Percentiles rank a stretch among this genome's conserved stretches.
These are phyloP conservation scores for Paramecium pentaurelia DNA, from an alignment of 73 alveolate species.

Conservation along the genomic window DNA sequence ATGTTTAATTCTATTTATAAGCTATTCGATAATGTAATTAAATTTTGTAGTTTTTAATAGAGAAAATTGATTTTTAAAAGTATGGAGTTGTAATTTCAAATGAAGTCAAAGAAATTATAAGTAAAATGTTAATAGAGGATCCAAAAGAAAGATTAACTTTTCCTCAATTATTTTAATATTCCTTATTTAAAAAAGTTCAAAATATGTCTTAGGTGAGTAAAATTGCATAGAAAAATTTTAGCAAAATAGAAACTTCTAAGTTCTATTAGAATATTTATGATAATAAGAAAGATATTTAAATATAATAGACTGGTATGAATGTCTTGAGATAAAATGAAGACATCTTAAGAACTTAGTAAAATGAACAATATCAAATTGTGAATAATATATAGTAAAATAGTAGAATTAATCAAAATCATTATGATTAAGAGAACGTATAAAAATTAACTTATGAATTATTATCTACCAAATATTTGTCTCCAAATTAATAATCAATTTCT, in stretches of 20 bases:
- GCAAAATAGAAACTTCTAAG: background rate
- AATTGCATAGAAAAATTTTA: background rate
- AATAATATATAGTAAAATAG: background rate
- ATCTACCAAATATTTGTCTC: background rate
- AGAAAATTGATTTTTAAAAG: background rate
- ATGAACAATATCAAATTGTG: background rate
- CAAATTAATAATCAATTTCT: background rate
- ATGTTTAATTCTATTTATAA: background rate
- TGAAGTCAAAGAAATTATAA: background rate
- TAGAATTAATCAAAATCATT: background rate
- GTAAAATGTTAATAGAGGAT: background rate
- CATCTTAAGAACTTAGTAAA: background rate
- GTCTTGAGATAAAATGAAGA: background rate
- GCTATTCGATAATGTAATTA: background rate
- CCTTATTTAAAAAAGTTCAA: background rate
- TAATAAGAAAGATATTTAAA: background rate
- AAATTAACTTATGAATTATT: background rate
- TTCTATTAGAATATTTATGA: background rate
- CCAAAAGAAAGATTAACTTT: background rate
- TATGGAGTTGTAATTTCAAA: background rate
- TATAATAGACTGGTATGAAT: background rate
- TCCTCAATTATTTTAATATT: background rate
- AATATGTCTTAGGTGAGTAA: background rate
- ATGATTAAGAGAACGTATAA: background rate
- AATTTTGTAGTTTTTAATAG: background rate